Base-by-base conservation (phyloP, 257 asterid genomes). In the Gentiana dahurica region DNA sequence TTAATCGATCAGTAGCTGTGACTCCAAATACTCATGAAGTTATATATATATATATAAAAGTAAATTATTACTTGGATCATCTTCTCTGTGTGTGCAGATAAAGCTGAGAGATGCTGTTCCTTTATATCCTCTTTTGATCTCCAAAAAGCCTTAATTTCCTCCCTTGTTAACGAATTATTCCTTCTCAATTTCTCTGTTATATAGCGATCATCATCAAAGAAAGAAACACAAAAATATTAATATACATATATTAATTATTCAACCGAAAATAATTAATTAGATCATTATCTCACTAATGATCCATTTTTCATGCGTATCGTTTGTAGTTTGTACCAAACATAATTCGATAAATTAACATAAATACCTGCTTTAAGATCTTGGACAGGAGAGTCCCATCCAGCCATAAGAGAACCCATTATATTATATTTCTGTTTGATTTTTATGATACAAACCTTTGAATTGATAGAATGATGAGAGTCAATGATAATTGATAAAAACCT, bases 341-440 rank as follows among this genome's bases (percentile, higher is more conserved):
- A 24, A 24, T 24, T 24, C 24, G 24, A 24, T 24, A 24, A 24
- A 24, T 24, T 24, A 24, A 41, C 46, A 41, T 41, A 70, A 84
- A 57, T 62, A 89, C 97, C 95, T 58, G 44, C 10, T 51, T 81
- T 73, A 36, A 90, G 84, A 62, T 84, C 82, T 34, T 65, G 10
- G 44, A 36, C 68, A 11, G 51, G 81, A 46, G 94, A 84, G 51
- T 67, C 93, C 97, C 97, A 90, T 65, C 96, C 96, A 12, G 87
- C 81, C 95, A 86, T 84, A 35, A 90, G 95, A 75, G 97, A 90
- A 71, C 97, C 97, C 97, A 89, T 89, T 53, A 10, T 34, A 8
- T 6, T 39, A 53, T 59, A 7, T 1, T 24, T 47, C 34, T 47
- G 5, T 24, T 81, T 81, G 90, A 53, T 69, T 12, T 59, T 61